Conservation (phyloP, 345 rosid genomes). For the Populus alba region DNA sequence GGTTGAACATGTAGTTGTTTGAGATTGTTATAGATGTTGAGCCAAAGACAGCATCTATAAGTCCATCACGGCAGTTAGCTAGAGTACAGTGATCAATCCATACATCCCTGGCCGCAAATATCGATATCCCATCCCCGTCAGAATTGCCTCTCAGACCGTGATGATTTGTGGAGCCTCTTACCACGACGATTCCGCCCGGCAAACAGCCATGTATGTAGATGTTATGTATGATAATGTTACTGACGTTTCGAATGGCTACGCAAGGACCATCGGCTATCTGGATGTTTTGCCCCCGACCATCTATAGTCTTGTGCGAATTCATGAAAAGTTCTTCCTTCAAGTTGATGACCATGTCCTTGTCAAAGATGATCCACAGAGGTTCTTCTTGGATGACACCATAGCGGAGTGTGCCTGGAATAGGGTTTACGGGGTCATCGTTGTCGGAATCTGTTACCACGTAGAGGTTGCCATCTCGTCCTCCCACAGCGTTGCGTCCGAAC, state of each 20-base stretch:
- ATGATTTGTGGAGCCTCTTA: slow-evolving; percentile 15
- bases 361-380: slow-evolving; percentile 32
- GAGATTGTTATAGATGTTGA: slow-evolving; percentile 27
- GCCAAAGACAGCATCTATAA: slow-evolving; percentile 16
- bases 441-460: slow-evolving; percentile 23
- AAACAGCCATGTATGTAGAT: slow-evolving; percentile 19
- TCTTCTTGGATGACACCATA: slow-evolving; percentile 26
- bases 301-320: slow-evolving; percentile 27
- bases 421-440: slow-evolving; percentile 22
- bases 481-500: slow-evolving; percentile 21
- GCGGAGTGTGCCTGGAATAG: slow-evolving; percentile 26
- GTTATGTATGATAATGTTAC: slow-evolving; percentile 26
- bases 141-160: slow-evolving; percentile 11
- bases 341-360: slow-evolving; percentile 19
- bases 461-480: slow-evolving; percentile 25
- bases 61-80: slow-evolving; percentile 24
- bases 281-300: slow-evolving; percentile 25
- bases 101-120: slow-evolving; percentile 13
- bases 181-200: slow-evolving; percentile 12
- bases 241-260: slow-evolving; percentile 17
- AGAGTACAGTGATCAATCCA: slow-evolving; percentile 28
- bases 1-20: slow-evolving; percentile 26
- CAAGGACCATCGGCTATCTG: slow-evolving; percentile 20
- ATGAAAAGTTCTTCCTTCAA: slow-evolving; percentile 24
- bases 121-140: slow-evolving; percentile 26